These are phyloP conservation scores for Emergomyces africanus DNA, from an alignment of 2,329 filamentous ascomycete genomes.

Conservation along the genomic window DNA sequence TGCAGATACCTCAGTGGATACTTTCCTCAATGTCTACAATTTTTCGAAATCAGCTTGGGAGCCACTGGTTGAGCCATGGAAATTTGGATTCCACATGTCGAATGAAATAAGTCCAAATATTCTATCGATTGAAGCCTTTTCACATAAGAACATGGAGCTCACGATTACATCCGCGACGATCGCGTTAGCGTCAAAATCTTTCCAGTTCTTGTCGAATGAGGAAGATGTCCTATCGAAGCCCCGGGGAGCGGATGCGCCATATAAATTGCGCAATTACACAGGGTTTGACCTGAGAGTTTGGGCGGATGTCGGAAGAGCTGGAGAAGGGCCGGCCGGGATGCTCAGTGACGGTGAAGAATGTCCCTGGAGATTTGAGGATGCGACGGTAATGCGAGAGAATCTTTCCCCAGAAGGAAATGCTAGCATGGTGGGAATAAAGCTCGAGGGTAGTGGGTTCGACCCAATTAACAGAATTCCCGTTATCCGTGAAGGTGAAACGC, in stretches of 20 bases:
- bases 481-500: conserved; percentile 82
- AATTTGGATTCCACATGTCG: conserved; percentile 78
- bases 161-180: conserved; percentile 91
- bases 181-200: conserved; percentile 81
- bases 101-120: conserved; percentile 63
- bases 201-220: conserved; percentile 74
- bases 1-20: conserved; percentile 80
- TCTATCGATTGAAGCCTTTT: conserved; percentile 72
- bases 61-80: conserved; percentile 90
- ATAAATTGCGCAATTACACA: conserved; percentile 88
- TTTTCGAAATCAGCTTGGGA: conserved; percentile 99
- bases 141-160: conserved; percentile 80
- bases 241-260: conserved; percentile 79
- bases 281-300: conserved; percentile 82
- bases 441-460: conserved; percentile 92
- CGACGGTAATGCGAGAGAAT: conserved; percentile 90
- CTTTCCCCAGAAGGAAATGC: conserved; percentile 71
- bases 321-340: conserved; percentile 54
- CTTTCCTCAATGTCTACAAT: conserved; percentile 95
- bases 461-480: conserved; percentile 76
- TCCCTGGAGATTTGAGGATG: conserved; percentile 95
- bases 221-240: conserved; percentile 92
- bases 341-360: conserved; percentile 80
- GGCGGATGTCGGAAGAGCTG: conserved; percentile 60
- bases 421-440: conserved; percentile 65